A percentile compares a stretch with the other conserved stretches of the same genome.
phyloP scores from a whole-genome alignment of 805 yeast species.

The Tanozyma kutaoensis region DNA sequence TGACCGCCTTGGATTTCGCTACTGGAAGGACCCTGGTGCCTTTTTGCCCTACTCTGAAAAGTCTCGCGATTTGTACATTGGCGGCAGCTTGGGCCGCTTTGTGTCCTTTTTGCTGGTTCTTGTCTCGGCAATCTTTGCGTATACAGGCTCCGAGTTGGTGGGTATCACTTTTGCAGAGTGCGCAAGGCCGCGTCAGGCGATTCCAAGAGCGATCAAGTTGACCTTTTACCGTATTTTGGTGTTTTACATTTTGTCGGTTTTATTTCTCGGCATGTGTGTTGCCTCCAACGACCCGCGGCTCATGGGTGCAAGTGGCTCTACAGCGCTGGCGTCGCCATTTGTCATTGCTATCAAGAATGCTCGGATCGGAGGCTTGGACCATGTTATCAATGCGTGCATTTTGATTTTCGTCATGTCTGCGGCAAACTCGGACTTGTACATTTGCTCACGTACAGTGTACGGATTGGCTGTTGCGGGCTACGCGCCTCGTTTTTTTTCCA shows the following conservation, averaged over 20 bases:
- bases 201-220: constrained; percentile 60
- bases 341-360: constrained; percentile 11
- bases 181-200: constrained; percentile 46
- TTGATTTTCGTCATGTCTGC: constrained; percentile 11
- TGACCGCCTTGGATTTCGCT: constrained; percentile 62
- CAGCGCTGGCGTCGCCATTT: constrained; percentile 9
- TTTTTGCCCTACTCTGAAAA: constrained; percentile 34
- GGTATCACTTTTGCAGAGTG: constrained; percentile 70
- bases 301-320: constrained; percentile 7
- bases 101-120: constrained; percentile 50
- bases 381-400: constrained; percentile 9
- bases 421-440: constrained; percentile 11
- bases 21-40: constrained; percentile 61
- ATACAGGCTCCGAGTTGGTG: constrained; percentile 55
- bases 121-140: constrained; percentile 58
- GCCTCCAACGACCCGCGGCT: constrained; percentile 8
- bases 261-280: constrained; percentile 53
- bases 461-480: constrained; percentile 9
- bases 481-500: constrained; percentile 25
- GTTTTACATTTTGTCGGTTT: constrained; percentile 49
- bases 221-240: constrained; percentile 53
- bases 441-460: constrained; percentile 9
- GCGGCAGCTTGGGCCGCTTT: constrained; percentile 39
- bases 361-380: constrained; percentile 9
- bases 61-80: constrained; percentile 18